These are phyloP conservation scores for Nakaseomyces sp. DNA, from an alignment of 1,139 yeast species.

Conservation along the genomic window DNA sequence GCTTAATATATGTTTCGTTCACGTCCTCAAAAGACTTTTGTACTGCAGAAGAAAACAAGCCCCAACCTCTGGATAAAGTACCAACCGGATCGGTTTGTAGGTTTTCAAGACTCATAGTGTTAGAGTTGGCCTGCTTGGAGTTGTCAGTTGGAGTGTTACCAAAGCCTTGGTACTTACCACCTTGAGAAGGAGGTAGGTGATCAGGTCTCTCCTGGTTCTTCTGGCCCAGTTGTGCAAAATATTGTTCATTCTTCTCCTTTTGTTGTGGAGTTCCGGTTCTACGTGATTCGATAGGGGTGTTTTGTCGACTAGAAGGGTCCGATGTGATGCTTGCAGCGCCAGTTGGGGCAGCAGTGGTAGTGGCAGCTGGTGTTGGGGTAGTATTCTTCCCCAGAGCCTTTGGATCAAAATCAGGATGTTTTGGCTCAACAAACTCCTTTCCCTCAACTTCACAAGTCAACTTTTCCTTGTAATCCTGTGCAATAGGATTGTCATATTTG, in stretches of 20 bases:
- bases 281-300: constrained; percentile 24
- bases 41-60: constrained; percentile 74
- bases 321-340: constrained; percentile 7
- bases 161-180: constrained; percentile 87
- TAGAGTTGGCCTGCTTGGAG: constrained; percentile 17
- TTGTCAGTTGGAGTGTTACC: constrained; percentile 56
- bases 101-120: constrained; percentile 60
- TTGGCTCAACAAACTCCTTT: constrained; percentile 56
- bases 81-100: constrained; percentile 84
- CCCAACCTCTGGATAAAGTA: constrained; percentile 88
- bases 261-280: constrained; percentile 41
- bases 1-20: constrained; percentile 79
- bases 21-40: constrained; percentile 79
- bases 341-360: constrained; percentile 10
- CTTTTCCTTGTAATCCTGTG: constrained; percentile 87
- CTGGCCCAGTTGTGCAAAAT: constrained; percentile 71
- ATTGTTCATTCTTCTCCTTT: constrained; percentile 64
- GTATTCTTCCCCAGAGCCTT: constrained; percentile 13
- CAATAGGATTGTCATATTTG: constrained; percentile 81
- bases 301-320: constrained; percentile 18
- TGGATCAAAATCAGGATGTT: constrained; percentile 42
- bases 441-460: constrained; percentile 72
- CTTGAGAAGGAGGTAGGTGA: constrained; percentile 82
- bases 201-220: constrained; percentile 68
- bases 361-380: constrained; percentile 12